Evolutionary conservation across 176 grass and related monocot genomes (phyloP).

Genomic region (Cenchrus americanus): DNA sequence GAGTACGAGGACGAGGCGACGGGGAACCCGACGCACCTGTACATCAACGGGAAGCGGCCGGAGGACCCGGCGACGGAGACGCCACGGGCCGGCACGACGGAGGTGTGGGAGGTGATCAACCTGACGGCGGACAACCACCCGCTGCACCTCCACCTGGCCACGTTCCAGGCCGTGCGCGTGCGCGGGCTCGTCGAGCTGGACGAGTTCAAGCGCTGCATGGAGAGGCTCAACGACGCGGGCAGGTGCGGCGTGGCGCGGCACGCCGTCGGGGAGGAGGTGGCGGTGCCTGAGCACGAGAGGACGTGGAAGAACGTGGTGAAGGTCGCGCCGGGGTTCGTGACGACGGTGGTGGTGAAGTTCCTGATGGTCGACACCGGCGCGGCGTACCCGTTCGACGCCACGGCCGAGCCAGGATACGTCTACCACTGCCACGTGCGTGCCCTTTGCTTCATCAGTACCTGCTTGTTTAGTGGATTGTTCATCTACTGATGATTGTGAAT

Average conservation of each 20-base stretch:
- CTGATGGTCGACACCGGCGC: conserved; percentile 58
- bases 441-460: not conserved
- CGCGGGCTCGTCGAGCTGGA: conserved; percentile 28
- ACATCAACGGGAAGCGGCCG: conserved; percentile 73
- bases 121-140: conserved; percentile 82
- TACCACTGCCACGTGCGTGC: conserved; percentile 73
- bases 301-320: conserved; percentile 86
- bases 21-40: conserved; percentile 58
- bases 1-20: conserved; percentile 58
- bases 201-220: conserved; percentile 55
- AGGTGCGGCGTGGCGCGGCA: conserved; percentile 54
- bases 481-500: not conserved
- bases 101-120: conserved; percentile 88
- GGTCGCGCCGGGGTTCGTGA: conserved; percentile 60
- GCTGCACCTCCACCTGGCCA: conserved; percentile 71
- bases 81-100: conserved; percentile 53
- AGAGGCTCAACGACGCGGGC: conserved; percentile 52
- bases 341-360: conserved; percentile 68
- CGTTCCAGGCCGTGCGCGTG: conserved; percentile 51
- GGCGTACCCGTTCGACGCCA: conserved; percentile 72
- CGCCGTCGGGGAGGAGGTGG: conserved; percentile 44
- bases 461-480: not conserved
- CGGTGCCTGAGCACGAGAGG: conserved; percentile 61
- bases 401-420: conserved; percentile 75
- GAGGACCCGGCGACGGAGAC: conserved; percentile 78